A percentile compares a stretch with the other conserved stretches of the same genome.
phyloP scores from a whole-genome alignment of 805 yeast genomes.

The Huiozyma naganishii region DNA sequence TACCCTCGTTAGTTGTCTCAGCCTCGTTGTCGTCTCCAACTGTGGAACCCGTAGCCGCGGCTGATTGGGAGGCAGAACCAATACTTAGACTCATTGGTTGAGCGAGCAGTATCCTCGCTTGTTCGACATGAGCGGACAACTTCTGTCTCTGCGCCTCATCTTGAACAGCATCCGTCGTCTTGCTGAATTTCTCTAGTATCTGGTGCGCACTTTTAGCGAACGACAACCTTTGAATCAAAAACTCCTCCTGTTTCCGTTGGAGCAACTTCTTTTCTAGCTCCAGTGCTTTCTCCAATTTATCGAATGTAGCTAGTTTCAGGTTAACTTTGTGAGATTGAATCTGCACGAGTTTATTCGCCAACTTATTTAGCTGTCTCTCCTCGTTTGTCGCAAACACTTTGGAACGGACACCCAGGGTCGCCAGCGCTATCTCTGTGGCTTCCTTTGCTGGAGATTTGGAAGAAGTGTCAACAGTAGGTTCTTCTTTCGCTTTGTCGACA shows the following conservation, averaged over 20 bases:
- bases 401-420: conserved; percentile 67
- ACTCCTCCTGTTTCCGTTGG: conserved; percentile 53
- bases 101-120: conserved; percentile 24
- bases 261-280: conserved; percentile 54
- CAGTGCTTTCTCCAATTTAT: conserved; percentile 51
- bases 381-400: conserved; percentile 72
- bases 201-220: conserved; percentile 47
- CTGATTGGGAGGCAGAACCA: background rate
- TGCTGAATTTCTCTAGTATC: conserved; percentile 33
- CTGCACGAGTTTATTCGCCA: conserved; percentile 47
- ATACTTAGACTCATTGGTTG: conserved; percentile 23
- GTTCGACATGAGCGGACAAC: conserved; percentile 11
- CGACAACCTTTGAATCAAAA: conserved; percentile 55
- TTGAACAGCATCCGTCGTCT: conserved; percentile 13
- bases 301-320: conserved; percentile 47
- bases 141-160: conserved; percentile 10
- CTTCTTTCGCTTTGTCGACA: background rate
- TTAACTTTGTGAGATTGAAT: conserved; percentile 55
- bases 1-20: background rate
- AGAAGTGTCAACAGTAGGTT: background rate
- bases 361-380: conserved; percentile 62
- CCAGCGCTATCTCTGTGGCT: conserved; percentile 60
- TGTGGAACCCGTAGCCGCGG: background rate
- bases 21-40: background rate
- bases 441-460: conserved; percentile 29